phyloP scores from a whole-genome alignment of 176 grass and related monocot genomes.

The Poa pratensis region DNA sequence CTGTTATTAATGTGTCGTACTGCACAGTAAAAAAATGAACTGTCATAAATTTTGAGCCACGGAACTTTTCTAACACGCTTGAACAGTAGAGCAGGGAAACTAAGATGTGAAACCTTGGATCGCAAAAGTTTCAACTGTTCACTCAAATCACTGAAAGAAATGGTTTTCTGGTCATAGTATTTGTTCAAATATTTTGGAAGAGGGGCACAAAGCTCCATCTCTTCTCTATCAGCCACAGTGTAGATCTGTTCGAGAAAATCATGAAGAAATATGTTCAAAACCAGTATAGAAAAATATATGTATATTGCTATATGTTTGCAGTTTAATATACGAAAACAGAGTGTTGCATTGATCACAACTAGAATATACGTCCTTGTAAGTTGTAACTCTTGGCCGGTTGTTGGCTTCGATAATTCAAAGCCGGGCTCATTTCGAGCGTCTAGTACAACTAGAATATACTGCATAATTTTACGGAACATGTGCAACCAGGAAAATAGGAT shows the following conservation, averaged over 20 bases:
- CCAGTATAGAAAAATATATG: background rate
- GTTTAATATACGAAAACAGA: conserved; percentile 11
- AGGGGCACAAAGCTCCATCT: conserved; percentile 72
- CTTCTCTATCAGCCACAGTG: conserved; percentile 61
- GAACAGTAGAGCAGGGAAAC: conserved; percentile 3
- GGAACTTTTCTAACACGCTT: conserved; percentile 16
- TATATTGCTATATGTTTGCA: background rate
- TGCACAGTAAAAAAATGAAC: conserved; percentile 33
- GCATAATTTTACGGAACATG: conserved; percentile 18
- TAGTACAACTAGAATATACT: background rate
- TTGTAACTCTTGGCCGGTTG: too few species aligned
- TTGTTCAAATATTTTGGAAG: conserved; percentile 58
- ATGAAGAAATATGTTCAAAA: conserved; percentile 35
- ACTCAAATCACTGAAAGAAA: conserved; percentile 61
- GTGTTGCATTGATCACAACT: conserved; percentile 4
- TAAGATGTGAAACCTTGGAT: conserved; percentile 49
- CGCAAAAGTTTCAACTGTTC: conserved; percentile 43
- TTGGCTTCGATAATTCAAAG: too few species aligned
- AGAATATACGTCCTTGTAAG: too few species aligned
- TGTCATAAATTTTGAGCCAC: conserved; percentile 4
- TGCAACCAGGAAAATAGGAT: conserved; percentile 18
- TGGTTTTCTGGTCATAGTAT: conserved; percentile 64
- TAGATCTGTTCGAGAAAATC: conserved; percentile 55
- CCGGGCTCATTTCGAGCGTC: too few species aligned
- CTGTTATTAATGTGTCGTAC: conserved; percentile 62